A percentile compares a stretch with the other conserved stretches of the same genome.
Evolutionary conservation across 345 rosid species (phyloP).

Genomic region (Citrus glauca): DNA sequence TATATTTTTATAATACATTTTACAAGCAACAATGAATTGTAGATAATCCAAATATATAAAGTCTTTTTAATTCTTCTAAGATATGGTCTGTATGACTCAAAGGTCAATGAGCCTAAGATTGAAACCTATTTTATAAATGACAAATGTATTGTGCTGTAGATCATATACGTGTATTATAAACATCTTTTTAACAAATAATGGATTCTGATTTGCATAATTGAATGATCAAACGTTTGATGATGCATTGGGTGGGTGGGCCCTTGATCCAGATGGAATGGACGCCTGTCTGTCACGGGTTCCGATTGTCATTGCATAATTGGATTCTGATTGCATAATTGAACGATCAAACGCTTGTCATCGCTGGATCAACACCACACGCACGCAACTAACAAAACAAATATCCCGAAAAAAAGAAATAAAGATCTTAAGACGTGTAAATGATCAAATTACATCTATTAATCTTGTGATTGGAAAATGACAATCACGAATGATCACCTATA

Average conservation of each 20-base stretch:
- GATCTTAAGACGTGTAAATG: no score
- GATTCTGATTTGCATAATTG: not conserved
- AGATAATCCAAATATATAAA: no score
- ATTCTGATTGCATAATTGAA: no score
- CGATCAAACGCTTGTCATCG: not conserved
- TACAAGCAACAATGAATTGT: no score
- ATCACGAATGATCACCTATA: not conserved
- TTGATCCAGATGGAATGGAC: constrained; percentile 15
- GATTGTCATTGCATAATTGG: not conserved
- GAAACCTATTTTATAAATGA: no score
- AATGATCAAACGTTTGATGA: not conserved
- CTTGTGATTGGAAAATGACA: not conserved
- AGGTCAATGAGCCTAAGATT: no score
- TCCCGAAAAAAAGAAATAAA: no score
- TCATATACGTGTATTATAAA: not conserved
- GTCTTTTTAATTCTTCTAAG: no score
- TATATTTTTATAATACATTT: no score
- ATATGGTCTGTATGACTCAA: no score
- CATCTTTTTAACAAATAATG: not conserved
- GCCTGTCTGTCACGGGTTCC: constrained; percentile 33
- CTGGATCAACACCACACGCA: constrained; percentile 16
- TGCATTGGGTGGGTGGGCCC: not conserved
- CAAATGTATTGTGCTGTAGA: not conserved
- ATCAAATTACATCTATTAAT: not conserved
- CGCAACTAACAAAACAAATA: not conserved